Evolutionary conservation across 257 asterid species (phyloP).

Genomic region (Capsicum baccatum): DNA sequence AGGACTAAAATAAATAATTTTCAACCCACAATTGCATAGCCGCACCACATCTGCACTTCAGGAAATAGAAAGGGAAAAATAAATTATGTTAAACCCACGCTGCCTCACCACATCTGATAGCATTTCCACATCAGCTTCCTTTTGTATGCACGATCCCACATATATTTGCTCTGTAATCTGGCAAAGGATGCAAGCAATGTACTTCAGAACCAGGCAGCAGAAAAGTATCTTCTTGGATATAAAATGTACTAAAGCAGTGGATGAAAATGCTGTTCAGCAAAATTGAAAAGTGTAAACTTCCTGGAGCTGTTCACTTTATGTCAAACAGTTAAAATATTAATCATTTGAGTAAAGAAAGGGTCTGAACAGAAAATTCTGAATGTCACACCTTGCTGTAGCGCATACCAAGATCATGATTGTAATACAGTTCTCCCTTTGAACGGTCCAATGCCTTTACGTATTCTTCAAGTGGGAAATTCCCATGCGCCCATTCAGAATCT

Average conservation of each 20-base stretch:
- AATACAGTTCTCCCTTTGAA: conserved; percentile 78
- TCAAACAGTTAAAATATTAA: conserved; percentile 4
- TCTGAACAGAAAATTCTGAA: conserved; percentile 36
- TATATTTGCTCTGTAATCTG: conserved; percentile 97
- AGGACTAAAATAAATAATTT: not conserved
- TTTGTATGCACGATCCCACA: conserved; percentile 93
- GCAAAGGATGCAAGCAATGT: conserved; percentile 26
- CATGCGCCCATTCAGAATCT: conserved; percentile 87
- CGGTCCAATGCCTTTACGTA: conserved; percentile 82
- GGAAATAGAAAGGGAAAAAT: not conserved
- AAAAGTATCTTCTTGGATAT: not conserved
- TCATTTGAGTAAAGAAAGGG: conserved; percentile 30
- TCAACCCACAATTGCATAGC: not conserved
- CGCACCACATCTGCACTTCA: not conserved
- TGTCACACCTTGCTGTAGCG: conserved; percentile 82
- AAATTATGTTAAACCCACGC: not conserved
- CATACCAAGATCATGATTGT: conserved; percentile 92
- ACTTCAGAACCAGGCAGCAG: conserved; percentile 22
- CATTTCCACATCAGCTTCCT: conserved; percentile 72
- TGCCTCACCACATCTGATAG: conserved; percentile 69
- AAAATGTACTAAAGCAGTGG: not conserved
- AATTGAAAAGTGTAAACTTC: conserved; percentile 1
- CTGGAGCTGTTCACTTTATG: conserved; percentile 22
- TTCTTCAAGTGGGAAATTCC: conserved; percentile 90
- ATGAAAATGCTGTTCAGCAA: conserved; percentile 21